Evolutionary conservation across 495 filamentous ascomycete species (phyloP), one percentile per base, ranked within the genome.

Genomic region (Penicillium canescens): DNA sequence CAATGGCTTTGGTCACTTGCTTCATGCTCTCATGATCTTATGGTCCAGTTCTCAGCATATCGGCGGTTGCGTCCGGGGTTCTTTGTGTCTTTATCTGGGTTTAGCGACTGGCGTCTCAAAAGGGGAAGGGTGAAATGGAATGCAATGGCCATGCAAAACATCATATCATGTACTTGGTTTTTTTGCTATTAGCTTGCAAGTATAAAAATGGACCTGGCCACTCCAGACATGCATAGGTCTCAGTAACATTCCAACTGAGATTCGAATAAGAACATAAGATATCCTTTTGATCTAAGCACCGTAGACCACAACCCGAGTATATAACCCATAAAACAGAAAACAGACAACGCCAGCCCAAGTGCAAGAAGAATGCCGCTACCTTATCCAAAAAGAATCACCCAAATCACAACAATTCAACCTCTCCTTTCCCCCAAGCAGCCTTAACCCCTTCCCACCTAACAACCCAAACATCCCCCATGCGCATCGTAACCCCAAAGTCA

Each of bases 391-490:
- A 14, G 35, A 31, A 31, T 31, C 7, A 6, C n/a, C 9, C 16
- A 42, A 50, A 61, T 82, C 70, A 97, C 48, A 97, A 82, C 65
- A 98, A 72, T 70, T 98, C 94, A 31, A 91, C 83, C 57, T 89
- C 84, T 28, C 91, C 91, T 33, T 72, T 79, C 56, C 80, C 78
- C 53, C 95, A 89, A 54, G 85, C 77, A 42, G 76, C 75, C 61
- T 79, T 90, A 3, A 96, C 85, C 40, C 86, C 90, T 38, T 87
- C 86, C 89, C 94, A 98, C 57, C 94, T 76, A 20, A 93, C 80
- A 63, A 96, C 90, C 57, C 88, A 86, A 33, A 98, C 82, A 78
- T 96, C 92, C 28, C 91, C 91, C 69, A 85, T 89, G 59, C 76
- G 77, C 69, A 92, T 83, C 52, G 56, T 84, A 73, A 61, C 63